Evolutionary conservation across 192 early-diverging fungal species (phyloP), one percentile per base, ranked within the genome.

Genomic region (Phycomyces nitens): DNA sequence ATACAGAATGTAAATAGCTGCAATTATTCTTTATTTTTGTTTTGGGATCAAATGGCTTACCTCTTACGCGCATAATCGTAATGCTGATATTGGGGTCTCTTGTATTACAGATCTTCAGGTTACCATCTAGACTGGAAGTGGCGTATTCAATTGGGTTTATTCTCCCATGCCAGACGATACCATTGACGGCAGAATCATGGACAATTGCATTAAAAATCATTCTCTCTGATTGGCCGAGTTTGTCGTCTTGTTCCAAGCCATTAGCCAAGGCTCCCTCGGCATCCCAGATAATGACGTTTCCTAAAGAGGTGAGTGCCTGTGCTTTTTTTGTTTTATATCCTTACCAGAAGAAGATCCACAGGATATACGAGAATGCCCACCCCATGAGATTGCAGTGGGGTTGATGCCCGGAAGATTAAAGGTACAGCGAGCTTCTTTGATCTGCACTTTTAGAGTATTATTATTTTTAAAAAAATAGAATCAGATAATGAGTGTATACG

Each of bases 221-320:
- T 18, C 22, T 27, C 2, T 63, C 22, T 21, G 40, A 38, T 47
- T 39, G 38, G 8, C n/a, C 58, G 2, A 49, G 14, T n/a, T n/a
- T 14, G 16, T 55, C 41, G 21, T 44, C 18, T 3, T 52, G 42
- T 2, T 23, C 42, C 22, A 49, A 38, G 0, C 51, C 16, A 12
- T 49, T 40, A 5, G 5, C n/a, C 6, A 62, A 42, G 5, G 44
- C 20, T 16, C 1, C 22, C 18, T 53, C 24, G 21, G 65, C 52
- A 24, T 71, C 53, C 69, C 69, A 65, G 3, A 65, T 20, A n/a
- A 41, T 51, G 3, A 27, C 9, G 38, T 58, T 34, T 41, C 62
- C 62, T n/a, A 40, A 10, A 53, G n/a, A n/a, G n/a, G n/a, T n/a
- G n/a, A n/a, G n/a, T n/a, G n/a, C n/a, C n/a, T n/a, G n/a, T 55